A percentile compares a stretch with the other conserved stretches of the same genome.
Evolutionary conservation across 1,284 basidiomycete genomes (phyloP).

Genomic region (Trichosporon sp.): DNA sequence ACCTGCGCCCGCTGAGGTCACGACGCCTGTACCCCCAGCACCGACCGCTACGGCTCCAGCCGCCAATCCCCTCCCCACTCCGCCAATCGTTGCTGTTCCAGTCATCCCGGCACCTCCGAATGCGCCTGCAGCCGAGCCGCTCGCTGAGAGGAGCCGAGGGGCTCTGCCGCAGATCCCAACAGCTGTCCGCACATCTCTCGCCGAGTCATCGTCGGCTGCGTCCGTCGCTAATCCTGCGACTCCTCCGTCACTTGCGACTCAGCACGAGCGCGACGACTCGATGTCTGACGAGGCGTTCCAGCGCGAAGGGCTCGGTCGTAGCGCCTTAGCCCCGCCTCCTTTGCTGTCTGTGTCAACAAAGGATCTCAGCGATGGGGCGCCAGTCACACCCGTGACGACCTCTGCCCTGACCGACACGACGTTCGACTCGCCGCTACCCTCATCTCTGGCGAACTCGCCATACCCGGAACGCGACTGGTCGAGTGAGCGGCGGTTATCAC

Average conservation of each 20-base stretch:
- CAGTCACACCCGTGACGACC: constrained; percentile 13
- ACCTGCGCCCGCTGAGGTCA: background rate
- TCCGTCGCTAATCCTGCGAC: background rate
- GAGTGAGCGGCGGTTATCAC: background rate
- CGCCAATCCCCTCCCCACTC: background rate
- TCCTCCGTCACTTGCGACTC: background rate
- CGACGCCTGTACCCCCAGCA: background rate
- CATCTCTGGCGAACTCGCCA: constrained; percentile 8
- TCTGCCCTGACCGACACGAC: constrained; percentile 12
- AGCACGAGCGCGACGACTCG: background rate
- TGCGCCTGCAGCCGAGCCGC: background rate
- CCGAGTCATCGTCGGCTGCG: background rate
- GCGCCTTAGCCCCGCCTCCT: background rate
- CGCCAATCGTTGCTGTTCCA: background rate
- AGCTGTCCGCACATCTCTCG: background rate
- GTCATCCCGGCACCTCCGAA: background rate
- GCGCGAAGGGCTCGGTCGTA: constrained; percentile 9
- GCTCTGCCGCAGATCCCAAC: background rate
- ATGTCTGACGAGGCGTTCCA: background rate
- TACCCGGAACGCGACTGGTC: constrained; percentile 1
- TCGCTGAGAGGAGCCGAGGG: constrained; percentile 3
- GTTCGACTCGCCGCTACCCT: background rate
- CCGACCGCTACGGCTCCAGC: background rate
- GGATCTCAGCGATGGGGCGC: constrained; percentile 16
- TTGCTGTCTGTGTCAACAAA: constrained; percentile 17